Evolutionary conservation across 768 basidiomycete species (phyloP), one percentile per base, ranked within the genome.

Genomic region (Auricularia auricula-judae): DNA sequence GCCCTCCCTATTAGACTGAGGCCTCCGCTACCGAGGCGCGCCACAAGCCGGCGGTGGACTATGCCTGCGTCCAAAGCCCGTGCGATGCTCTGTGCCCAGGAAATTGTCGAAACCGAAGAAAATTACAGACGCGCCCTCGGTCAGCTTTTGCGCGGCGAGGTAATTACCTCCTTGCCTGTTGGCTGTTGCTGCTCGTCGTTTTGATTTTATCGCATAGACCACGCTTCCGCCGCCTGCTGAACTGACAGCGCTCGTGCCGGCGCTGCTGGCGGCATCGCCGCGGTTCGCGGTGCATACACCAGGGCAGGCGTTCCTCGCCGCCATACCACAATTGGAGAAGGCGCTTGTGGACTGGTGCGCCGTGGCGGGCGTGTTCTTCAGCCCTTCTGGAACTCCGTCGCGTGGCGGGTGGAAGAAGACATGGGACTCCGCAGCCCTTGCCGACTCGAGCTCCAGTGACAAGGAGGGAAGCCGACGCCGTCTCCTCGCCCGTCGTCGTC

Each of bases 281-380:
- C 56, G 56, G 8, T 59, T 59, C 23, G 29, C 23, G 8, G 56
- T 29, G 29, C 11, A 23, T 10, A 23, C 23, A 12, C 47, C 47
- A 1, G 56, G 16, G 10, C 8, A 29, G 23, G 83, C 87, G 5
- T 85, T 88, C 67, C 74, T 87, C 33, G 73, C 78, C 0, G 76
- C 75, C 60, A 80, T 85, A 68, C 78, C 81, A 34, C 75, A 76
- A n/a, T 71, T 88, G 23, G 83, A 86, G 67, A 70, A 71, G 12
- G 81, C 85, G 1, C 81, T 87, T 66, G 79, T 86, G 59, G 76
- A 78, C 1, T 89, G 86, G 83, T 69, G 82, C 64, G 75, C 78
- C 42, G 76, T 82, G 42, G 82, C 84, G 3, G 81, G 80, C 29
- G 72, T 72, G 36, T 75, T 80, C 69, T 79, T 81, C 63, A 62